Percentiles rank a stretch among this genome's conserved stretches.
phyloP scores from a whole-genome alignment of 1,284 basidiomycete species.

The Somion occarium region DNA sequence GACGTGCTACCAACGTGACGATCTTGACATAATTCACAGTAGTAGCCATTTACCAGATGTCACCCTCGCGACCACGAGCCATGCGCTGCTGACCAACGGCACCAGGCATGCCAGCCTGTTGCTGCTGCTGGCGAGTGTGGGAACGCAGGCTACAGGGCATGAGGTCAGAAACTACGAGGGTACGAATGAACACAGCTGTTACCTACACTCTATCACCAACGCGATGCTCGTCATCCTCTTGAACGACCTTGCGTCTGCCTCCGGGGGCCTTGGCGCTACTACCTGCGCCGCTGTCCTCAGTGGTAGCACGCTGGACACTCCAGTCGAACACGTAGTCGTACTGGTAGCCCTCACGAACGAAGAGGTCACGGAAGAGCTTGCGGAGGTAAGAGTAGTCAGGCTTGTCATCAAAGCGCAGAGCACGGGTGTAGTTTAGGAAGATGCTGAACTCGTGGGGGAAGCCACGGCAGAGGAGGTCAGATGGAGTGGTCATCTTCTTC shows the following conservation, averaged over 20 bases:
- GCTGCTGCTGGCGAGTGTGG: conserved; percentile 75
- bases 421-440: conserved; percentile 96
- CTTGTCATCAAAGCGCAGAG: conserved; percentile 97
- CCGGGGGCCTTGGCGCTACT: conserved; percentile 55
- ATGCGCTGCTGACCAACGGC: conserved; percentile 60
- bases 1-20: conserved; percentile 35
- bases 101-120: conserved; percentile 37
- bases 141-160: conserved; percentile 63
- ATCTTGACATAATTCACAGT: conserved; percentile 13
- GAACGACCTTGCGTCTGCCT: conserved; percentile 68
- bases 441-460: conserved; percentile 98
- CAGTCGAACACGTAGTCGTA: conserved; percentile 99
- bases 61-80: conserved; percentile 56
- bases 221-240: conserved; percentile 75
- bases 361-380: conserved; percentile 97
- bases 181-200: conserved; percentile 19
- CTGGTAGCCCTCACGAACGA: conserved; percentile 95
- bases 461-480: conserved; percentile 91
- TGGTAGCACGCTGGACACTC: conserved; percentile 80
- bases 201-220: conserved; percentile 76
- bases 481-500: conserved; percentile 99
- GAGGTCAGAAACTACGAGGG: conserved; percentile 21
- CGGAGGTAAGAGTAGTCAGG: conserved; percentile 97
- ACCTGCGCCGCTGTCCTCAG: conserved; percentile 57
- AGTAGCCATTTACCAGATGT: conserved; percentile 62